phyloP scores from a whole-genome alignment of 768 basidiomycete genomes.

The Leccinum subgranulosum region DNA sequence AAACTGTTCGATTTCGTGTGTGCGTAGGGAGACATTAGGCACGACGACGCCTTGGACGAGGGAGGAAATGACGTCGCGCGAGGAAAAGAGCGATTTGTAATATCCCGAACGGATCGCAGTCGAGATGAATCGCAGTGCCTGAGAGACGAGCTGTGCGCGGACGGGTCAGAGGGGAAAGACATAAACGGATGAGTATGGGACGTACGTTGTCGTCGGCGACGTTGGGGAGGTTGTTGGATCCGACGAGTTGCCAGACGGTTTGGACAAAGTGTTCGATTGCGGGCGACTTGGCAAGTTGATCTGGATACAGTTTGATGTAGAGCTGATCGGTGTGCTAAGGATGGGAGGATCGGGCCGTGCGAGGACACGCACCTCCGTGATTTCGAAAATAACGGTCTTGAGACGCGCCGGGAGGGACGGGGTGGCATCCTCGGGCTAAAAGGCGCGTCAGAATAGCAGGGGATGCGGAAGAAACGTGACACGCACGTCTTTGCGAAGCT shows the following conservation, averaged over 20 bases:
- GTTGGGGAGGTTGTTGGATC: slow-evolving; percentile 61
- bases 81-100: slow-evolving; percentile 78
- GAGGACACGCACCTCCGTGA: slow-evolving; percentile 62
- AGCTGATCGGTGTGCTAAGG: slow-evolving; percentile 40
- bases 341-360: background rate
- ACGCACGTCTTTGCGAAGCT: slow-evolving; percentile 64
- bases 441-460: slow-evolving; percentile 5
- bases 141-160: slow-evolving; percentile 69
- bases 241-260: slow-evolving; percentile 86
- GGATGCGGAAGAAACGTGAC: background rate
- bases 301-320: slow-evolving; percentile 80
- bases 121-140: slow-evolving; percentile 87
- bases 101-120: slow-evolving; percentile 87
- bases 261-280: slow-evolving; percentile 76
- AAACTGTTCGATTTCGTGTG: slow-evolving; percentile 92
- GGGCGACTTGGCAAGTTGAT: slow-evolving; percentile 61
- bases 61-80: slow-evolving; percentile 73
- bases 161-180: background rate
- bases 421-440: slow-evolving; percentile 72
- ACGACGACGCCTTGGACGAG: slow-evolving; percentile 89
- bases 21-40: slow-evolving; percentile 86
- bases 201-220: slow-evolving; percentile 73
- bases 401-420: slow-evolving; percentile 88
- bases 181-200: background rate
- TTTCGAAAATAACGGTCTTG: slow-evolving; percentile 87